These are phyloP conservation scores for Ustilago lituana DNA, from an alignment of 1,284 basidiomycete genomes.

Conservation along the genomic window DNA sequence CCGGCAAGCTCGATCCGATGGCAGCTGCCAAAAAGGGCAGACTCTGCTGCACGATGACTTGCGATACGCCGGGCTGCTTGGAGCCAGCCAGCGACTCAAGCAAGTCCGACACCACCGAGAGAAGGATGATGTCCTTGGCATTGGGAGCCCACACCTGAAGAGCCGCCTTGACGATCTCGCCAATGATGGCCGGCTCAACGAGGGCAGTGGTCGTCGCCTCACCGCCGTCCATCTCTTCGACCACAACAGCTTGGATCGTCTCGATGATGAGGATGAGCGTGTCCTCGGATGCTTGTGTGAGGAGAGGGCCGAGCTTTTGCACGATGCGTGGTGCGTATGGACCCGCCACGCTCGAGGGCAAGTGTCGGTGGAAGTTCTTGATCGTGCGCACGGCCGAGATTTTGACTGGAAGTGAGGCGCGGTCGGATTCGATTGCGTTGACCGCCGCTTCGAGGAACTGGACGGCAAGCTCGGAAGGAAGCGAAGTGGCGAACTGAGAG, in stretches of 20 bases:
- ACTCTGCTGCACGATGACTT: conserved; percentile 77
- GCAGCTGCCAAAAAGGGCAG: conserved; percentile 78
- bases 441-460: conserved; percentile 84
- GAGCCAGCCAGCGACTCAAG: conserved; percentile 73
- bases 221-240: conserved; percentile 72
- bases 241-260: conserved; percentile 79
- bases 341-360: conserved; percentile 71
- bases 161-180: conserved; percentile 71
- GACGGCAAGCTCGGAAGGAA: conserved; percentile 74
- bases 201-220: conserved; percentile 18
- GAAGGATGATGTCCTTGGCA: conserved; percentile 85
- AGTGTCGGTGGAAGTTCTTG: conserved; percentile 70
- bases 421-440: conserved; percentile 78
- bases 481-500: conserved; percentile 81
- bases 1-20: conserved; percentile 70
- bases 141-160: conserved; percentile 74
- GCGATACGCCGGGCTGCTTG: conserved; percentile 73
- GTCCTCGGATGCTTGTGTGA: conserved; percentile 82
- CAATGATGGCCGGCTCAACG: conserved; percentile 43
- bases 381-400: conserved; percentile 79
- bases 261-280: conserved; percentile 90
- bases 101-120: conserved; percentile 85
- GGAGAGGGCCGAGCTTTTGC: conserved; percentile 83
- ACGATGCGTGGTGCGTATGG: conserved; percentile 80
- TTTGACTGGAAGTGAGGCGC: conserved; percentile 83